Evolutionary conservation across 1,284 basidiomycete species (phyloP), one percentile per base, ranked within the genome.

Genomic region (Takashimella tepidaria): DNA sequence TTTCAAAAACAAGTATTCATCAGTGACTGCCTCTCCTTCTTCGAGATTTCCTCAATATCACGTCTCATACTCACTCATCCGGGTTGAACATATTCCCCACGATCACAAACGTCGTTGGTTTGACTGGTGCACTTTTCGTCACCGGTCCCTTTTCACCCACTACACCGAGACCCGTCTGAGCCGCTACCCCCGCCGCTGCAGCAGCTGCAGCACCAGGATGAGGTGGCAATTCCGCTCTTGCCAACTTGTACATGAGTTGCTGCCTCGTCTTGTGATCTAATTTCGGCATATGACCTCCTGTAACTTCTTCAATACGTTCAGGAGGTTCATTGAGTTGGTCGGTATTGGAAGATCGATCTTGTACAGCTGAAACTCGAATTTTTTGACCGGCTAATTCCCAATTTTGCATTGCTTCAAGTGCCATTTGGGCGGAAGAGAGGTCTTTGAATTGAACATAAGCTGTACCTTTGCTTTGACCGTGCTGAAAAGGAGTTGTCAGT

Each of bases 181-280:
- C 8, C 31, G 10, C 31, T 37, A 16, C 31, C 31, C 16, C 10
- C 16, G 31, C 31, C 16, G 10, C 31, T 8, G 10, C 31, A 44
- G 11, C 31, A 8, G 31, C 31, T 37, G 10, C 31, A 37, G 10
- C 31, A 44, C 42, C 31, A 8, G 31, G 31, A 8, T 54, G 47
- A 13, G 61, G 45, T 23, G 57, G 51, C 22, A 56, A 58, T 47
- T 74, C 72, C 31, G 64, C 63, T 80, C 92, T 90, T 72, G 92
- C 91, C 82, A 97, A 87, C 84, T 96, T 97, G 79, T 92, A 89
- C 92, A 97, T 97, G 78, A 97, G 88, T 76, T 91, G 89, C 81
- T 93, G 91, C 77, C 92, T 88, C 70, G 89, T 90, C 64, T 88
- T 89, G 79, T 88, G 88, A 79, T 95, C 95, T 8, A 37, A 16